Conservation (phyloP, 768 basidiomycete genomes). For the Trametes meyenii region DNA sequence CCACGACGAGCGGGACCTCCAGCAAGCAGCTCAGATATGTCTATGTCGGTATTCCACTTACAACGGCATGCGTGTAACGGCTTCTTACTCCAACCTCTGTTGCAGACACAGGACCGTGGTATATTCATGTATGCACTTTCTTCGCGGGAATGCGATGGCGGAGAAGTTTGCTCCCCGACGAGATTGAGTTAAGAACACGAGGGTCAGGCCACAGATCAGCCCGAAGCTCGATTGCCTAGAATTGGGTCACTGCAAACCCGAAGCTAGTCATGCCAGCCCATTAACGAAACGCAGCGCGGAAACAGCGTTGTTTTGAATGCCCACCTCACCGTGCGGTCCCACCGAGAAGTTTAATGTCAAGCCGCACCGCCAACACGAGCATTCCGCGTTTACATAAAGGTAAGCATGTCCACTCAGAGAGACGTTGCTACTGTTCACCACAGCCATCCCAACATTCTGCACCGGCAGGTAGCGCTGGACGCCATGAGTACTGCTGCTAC, state of each 20-base stretch:
- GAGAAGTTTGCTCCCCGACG: conserved; percentile 5
- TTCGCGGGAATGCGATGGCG: background rate
- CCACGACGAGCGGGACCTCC: background rate
- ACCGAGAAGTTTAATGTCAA: conserved; percentile 5
- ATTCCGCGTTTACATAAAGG: conserved; percentile 20
- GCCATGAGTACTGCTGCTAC: conserved; percentile 10
- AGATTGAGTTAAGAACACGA: conserved; percentile 6
- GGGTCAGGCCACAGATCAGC: conserved; percentile 5
- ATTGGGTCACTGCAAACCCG: background rate
- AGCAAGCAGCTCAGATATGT: background rate
- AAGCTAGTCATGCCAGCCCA: conserved; percentile 9
- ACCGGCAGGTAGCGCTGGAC: conserved; percentile 11
- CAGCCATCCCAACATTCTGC: conserved; percentile 5
- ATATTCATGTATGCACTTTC: background rate
- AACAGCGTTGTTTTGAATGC: conserved; percentile 7
- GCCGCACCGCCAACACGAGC: conserved; percentile 20
- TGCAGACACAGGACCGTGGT: too few relatives aligned
- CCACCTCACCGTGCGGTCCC: conserved; percentile 4
- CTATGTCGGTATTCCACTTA: too few relatives aligned
- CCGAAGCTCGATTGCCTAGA: conserved; percentile 7
- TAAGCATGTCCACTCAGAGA: conserved; percentile 4
- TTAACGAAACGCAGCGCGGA: conserved; percentile 5
- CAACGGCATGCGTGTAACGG: too few relatives aligned
- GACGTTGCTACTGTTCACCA: conserved; percentile 6
- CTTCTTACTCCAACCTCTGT: too few relatives aligned